Conservation (phyloP, 163 green algal genomes). For the Scenedesmus sp. region DNA sequence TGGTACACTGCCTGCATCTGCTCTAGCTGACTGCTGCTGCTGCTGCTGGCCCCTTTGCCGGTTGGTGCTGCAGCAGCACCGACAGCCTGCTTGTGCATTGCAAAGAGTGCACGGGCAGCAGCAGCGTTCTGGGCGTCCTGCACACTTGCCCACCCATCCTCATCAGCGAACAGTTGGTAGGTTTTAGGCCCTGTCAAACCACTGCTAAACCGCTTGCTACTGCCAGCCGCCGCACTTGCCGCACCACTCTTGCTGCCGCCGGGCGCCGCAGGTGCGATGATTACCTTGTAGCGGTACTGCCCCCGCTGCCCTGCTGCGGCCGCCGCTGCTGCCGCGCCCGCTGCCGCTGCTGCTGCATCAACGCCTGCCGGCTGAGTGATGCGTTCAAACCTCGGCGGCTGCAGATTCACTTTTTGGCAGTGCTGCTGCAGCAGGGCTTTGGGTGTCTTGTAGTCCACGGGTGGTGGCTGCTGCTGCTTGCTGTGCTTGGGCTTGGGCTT, state of each 20-base stretch:
- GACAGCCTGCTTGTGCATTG: constrained; percentile 59
- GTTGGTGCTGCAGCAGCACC: constrained; percentile 62
- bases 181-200: constrained; percentile 8
- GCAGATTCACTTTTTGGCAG: constrained; percentile 83
- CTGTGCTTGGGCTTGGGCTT: not conserved
- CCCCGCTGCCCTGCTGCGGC: constrained; percentile 13
- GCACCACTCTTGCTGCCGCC: constrained; percentile 3
- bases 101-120: constrained; percentile 80
- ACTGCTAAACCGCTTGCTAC: not conserved
- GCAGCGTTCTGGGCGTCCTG: constrained; percentile 90
- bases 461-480: constrained; percentile 17
- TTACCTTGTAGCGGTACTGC: constrained; percentile 70
- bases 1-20: constrained; percentile 23
- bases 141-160: constrained; percentile 74
- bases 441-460: constrained; percentile 63
- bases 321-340: not conserved
- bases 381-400: constrained; percentile 82
- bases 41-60: constrained; percentile 46
- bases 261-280: constrained; percentile 49
- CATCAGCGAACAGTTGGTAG: constrained; percentile 51
- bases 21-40: constrained; percentile 22
- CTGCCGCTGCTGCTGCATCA: constrained; percentile 35
- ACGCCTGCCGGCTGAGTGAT: constrained; percentile 54
- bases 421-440: constrained; percentile 90
- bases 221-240: not conserved